Base-by-base conservation (phyloP, 176 grass and related monocot species). In the Musa beccarii region DNA sequence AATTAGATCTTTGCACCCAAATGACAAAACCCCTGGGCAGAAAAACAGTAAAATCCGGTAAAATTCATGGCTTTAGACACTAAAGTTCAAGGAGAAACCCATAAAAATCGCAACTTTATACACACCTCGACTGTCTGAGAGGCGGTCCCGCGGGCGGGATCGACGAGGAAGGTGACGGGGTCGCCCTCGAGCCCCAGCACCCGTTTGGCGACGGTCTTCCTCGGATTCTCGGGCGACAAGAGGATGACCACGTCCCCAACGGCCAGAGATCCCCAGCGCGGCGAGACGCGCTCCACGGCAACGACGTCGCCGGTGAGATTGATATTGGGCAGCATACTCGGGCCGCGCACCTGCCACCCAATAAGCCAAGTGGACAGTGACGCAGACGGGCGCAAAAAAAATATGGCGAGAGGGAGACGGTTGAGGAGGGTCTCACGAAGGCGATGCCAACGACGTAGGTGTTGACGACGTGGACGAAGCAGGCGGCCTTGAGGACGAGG, bases 241-340 rank as follows among this genome's bases (percentile, higher is more conserved):
- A 98, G 54, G 16, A 85, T 50, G 56, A 98, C 90, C 10, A 90
- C 76, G 87, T 98, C 90, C 16, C 94, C 90, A 21, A 53, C 69
- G 10, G 11, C 76, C 17, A 93, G 75, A 52, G 53, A 5, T 49
- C 88, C 88, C 57, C 28, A n/a, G 53, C 65, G 72, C 4, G 24
- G 65, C 77, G 82, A 85, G 50, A 91, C 10, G 81, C 63, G 83
- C 53, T 98, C 91, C 52, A 84, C 88, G 6, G 59, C 82, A 64
- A 93, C 52, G 66, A 93, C 69, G 70, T 98, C 94, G 11, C 94
- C 94, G 49, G 78, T 80, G 79, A 93, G 69, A 72, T 85, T 98
- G 15, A 98, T 0, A 21, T 88, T 71, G 23, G 94, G 94, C 66
- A 98, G 71, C 94, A 98, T 98, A 86, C 94, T 98, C 26, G 88